Percentiles rank a stretch among this genome's conserved stretches.
Evolutionary conservation across 495 filamentous ascomycete species (phyloP).

Genomic region (Daldinia grandis): DNA sequence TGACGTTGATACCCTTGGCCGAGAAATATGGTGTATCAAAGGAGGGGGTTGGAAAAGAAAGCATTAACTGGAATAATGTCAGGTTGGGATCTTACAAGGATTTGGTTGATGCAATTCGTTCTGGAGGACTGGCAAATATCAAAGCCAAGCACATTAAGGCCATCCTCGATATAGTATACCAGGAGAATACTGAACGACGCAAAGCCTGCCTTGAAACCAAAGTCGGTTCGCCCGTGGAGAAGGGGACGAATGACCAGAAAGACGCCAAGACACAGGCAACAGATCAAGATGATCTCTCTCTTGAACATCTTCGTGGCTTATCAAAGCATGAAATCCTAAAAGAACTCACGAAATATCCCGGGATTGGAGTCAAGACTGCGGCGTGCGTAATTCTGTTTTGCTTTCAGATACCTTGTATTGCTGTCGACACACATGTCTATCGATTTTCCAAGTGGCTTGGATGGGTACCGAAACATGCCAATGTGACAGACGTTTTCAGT

Average conservation of each 20-base stretch:
- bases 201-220: constrained; percentile 38
- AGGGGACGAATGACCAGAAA: constrained; percentile 46
- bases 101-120: constrained; percentile 75
- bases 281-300: constrained; percentile 55
- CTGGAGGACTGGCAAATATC: constrained; percentile 71
- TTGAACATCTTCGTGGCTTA: constrained; percentile 80
- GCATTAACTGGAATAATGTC: constrained; percentile 87
- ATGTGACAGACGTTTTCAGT: constrained; percentile 73
- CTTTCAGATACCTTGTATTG: constrained; percentile 78
- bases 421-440: constrained; percentile 87
- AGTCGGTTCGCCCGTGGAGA: neutral
- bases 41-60: constrained; percentile 64
- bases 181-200: constrained; percentile 62
- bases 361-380: constrained; percentile 91
- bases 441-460: constrained; percentile 84
- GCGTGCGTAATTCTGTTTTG: constrained; percentile 87
- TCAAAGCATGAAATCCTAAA: constrained; percentile 73
- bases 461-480: constrained; percentile 76
- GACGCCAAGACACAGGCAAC: constrained; percentile 43
- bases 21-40: constrained; percentile 67
- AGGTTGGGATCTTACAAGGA: constrained; percentile 68
- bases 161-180: constrained; percentile 81
- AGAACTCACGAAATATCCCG: constrained; percentile 77
- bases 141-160: constrained; percentile 83
- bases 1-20: constrained; percentile 76